phyloP scores from a whole-genome alignment of 192 early-diverging fungal genomes.

The Diversispora eburnea region DNA sequence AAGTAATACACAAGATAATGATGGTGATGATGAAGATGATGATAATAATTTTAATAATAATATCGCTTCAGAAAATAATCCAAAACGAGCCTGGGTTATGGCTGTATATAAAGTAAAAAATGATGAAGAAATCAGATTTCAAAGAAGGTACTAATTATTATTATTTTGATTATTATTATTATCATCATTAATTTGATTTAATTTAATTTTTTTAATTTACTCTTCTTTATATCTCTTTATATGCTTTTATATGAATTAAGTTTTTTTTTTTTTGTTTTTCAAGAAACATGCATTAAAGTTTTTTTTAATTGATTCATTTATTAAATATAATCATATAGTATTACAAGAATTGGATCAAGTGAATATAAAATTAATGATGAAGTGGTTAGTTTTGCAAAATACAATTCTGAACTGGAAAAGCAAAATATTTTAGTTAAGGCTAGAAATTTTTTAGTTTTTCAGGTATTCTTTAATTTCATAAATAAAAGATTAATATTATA shows the following conservation, averaged over 20 bases:
- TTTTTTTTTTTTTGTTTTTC: neutral
- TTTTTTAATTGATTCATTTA: neutral
- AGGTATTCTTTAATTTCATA: slow-evolving; percentile 45
- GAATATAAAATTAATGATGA: slow-evolving; percentile 88
- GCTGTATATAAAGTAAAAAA: slow-evolving; percentile 77
- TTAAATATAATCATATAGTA: slow-evolving; percentile 31
- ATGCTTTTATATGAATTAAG: no score
- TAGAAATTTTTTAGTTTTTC: slow-evolving; percentile 97
- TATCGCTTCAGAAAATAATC: slow-evolving; percentile 22
- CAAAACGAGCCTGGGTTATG: slow-evolving; percentile 68
- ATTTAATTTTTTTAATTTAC: no score
- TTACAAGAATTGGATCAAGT: slow-evolving; percentile 62
- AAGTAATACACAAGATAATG: slow-evolving; percentile 45
- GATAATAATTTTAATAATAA: slow-evolving; percentile 35
- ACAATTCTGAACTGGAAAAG: slow-evolving; percentile 72
- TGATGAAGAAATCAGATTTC: slow-evolving; percentile 63
- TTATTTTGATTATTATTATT: neutral
- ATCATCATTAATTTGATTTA: no score
- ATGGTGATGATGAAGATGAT: slow-evolving; percentile 45
- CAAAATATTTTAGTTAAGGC: slow-evolving; percentile 95
- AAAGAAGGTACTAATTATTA: slow-evolving; percentile 55
- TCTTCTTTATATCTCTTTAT: no score
- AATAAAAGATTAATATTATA: neutral
- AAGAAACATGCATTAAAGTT: neutral
- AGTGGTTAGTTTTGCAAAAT: slow-evolving; percentile 66